These are phyloP conservation scores for Leucosporidium creatinivorum DNA, from an alignment of 768 basidiomycete species.

Conservation along the genomic window DNA sequence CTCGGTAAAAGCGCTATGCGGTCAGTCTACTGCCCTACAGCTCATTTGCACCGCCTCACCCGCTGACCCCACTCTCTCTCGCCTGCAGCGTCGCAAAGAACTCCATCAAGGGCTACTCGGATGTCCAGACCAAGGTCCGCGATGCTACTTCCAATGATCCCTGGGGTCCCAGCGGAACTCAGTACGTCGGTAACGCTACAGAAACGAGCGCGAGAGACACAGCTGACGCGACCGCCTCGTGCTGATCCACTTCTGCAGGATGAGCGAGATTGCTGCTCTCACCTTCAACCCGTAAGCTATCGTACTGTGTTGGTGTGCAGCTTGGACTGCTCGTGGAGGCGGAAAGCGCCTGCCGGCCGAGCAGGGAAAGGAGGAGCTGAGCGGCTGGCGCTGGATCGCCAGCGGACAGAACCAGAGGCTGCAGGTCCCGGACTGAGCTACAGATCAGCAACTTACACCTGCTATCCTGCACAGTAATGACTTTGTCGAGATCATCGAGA, in stretches of 20 bases:
- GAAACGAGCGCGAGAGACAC: neutral
- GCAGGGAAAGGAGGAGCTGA: neutral
- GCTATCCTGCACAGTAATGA: constrained; percentile 56
- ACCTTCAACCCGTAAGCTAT: constrained; percentile 85
- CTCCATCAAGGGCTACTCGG: constrained; percentile 61
- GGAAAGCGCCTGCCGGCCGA: neutral
- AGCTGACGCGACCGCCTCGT: neutral
- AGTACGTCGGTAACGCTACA: neutral
- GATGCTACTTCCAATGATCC: constrained; percentile 60
- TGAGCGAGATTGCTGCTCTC: constrained; percentile 97
- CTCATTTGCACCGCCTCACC: neutral
- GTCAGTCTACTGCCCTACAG: neutral
- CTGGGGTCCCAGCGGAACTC: constrained; percentile 93
- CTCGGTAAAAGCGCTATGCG: constrained; percentile 34
- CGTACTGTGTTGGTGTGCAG: too few relatives aligned
- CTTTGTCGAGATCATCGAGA: constrained; percentile 99
- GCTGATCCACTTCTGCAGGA: constrained; percentile 42
- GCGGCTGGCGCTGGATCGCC: neutral
- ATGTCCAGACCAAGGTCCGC: constrained; percentile 81
- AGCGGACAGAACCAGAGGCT: neutral
- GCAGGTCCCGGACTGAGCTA: neutral
- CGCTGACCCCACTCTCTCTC: neutral
- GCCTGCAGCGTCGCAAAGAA: constrained; percentile 26
- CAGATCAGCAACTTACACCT: neutral
- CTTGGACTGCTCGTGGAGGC: too few relatives aligned